Evolutionary conservation across 208 protist species (phyloP).

Genomic region (Leishmania arabica): DNA sequence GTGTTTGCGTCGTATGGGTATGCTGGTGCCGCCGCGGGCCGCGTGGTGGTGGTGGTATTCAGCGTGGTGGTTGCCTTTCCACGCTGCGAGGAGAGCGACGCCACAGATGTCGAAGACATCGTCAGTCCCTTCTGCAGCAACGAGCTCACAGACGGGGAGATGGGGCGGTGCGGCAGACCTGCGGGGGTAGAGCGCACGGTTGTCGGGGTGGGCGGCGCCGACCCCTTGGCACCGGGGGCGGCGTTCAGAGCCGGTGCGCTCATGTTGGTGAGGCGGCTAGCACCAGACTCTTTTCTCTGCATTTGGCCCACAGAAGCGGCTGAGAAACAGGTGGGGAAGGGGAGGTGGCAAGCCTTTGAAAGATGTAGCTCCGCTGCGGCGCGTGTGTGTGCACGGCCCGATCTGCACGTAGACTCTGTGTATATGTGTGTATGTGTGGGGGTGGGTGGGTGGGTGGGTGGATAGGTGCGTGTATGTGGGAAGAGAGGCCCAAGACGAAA

Average conservation of each 20-base stretch:
- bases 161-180: background rate
- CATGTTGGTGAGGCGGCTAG: background rate
- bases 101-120: background rate
- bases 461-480: background rate
- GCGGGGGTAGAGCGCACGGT: background rate
- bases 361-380: no score
- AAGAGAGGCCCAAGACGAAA: background rate
- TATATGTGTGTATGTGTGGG: background rate
- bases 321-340: background rate
- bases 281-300: constrained; percentile 4
- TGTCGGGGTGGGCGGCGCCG: background rate
- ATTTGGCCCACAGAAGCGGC: background rate
- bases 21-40: background rate
- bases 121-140: background rate
- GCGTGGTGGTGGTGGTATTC: background rate
- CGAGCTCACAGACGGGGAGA: background rate
- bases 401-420: background rate
- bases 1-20: background rate
- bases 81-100: background rate
- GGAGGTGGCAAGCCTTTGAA: background rate
- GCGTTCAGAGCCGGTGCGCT: background rate
- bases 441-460: background rate
- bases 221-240: background rate
- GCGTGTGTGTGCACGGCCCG: no score
- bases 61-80: background rate